Evolutionary conservation across 257 asterid genomes (phyloP), one percentile per base, ranked within the genome.

Genomic region (Penstemon davidsonii): DNA sequence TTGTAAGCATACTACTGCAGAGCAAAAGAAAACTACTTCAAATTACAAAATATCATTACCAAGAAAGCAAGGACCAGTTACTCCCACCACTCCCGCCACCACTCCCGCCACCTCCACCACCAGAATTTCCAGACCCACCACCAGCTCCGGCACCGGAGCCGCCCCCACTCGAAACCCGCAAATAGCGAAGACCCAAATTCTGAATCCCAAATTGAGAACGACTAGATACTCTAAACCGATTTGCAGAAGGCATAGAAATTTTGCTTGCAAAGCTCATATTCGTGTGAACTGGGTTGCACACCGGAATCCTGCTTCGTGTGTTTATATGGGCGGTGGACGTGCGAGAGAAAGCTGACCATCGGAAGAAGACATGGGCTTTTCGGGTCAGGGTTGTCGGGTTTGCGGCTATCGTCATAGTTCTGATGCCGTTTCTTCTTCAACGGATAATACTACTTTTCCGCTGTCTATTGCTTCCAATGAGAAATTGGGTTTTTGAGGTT

Each of bases 61-160:
- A 90, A 10, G 94, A 76, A 63, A 92, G 67, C 45, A 92, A 53
- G 8, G 95, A 82, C 86, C 89, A 82, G 55, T 73, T 76, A 61
- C 78, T 77, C 42, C 72, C 86, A 66, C 54, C 76, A 44, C 76
- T 79, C 8, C 75, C 86, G 9, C 80, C 78, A 36, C 53, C 66
- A 15, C 79, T 52, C 8, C 75, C 64, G 36, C 83, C 80, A 9
- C 74, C 84, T 3, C 84, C 88, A 6, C 83, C 87, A 9, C 87
- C 89, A 50, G 67, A 83, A 41, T 83, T 87, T 18, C 95, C 85
- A 62, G 40, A 19, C 13, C 91, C 90, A 37, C 87, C 79, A 70
- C 76, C 77, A 37, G 76, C 76, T 55, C 76, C 83, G 6, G 60
- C 70, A 19, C 73, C 77, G 41, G 40, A 7, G 9, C 93, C 91